Conservation (phyloP, 352 stramenopile species). For the Bremia lactucae region DNA sequence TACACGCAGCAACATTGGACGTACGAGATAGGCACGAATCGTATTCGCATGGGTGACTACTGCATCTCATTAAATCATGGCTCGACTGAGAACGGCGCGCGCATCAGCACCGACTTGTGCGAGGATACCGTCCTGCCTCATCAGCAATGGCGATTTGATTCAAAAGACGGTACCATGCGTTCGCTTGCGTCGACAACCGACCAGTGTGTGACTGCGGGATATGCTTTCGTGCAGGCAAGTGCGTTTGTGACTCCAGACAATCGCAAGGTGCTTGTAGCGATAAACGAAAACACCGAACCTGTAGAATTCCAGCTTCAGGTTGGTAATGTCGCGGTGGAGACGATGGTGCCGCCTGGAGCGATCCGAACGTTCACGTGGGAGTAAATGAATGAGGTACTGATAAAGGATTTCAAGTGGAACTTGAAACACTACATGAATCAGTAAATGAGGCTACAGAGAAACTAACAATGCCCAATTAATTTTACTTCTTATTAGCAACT, state of each 20-base stretch:
- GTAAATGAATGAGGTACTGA: slow-evolving; percentile 24
- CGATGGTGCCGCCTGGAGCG: slow-evolving; percentile 33
- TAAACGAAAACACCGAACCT: slow-evolving; percentile 74
- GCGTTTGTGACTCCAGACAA: slow-evolving; percentile 62
- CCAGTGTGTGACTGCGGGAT: slow-evolving; percentile 66
- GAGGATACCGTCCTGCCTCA: slow-evolving; percentile 15
- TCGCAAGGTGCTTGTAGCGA: slow-evolving; percentile 60
- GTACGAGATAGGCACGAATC: slow-evolving; percentile 26
- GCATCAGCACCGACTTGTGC: slow-evolving; percentile 36
- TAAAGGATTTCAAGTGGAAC: slow-evolving; percentile 36
- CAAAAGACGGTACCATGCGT: slow-evolving; percentile 31
- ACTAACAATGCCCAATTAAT: no score
- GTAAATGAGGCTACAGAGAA: no score
- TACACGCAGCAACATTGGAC: slow-evolving; percentile 54
- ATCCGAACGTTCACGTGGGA: slow-evolving; percentile 38
- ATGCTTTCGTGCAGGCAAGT: slow-evolving; percentile 53
- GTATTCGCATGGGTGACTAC: slow-evolving; percentile 39
- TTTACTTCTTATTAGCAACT: slow-evolving; percentile 13
- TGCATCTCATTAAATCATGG: slow-evolving; percentile 57
- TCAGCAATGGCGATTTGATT: slow-evolving; percentile 50
- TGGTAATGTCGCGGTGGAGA: slow-evolving; percentile 27
- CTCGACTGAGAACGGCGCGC: slow-evolving; percentile 31
- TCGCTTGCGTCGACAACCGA: slow-evolving; percentile 20
- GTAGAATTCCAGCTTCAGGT: slow-evolving; percentile 49
- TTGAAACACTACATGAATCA: background rate